A percentile compares a stretch with the other conserved stretches of the same genome.
phyloP scores from a whole-genome alignment of 2,329 filamentous ascomycete species.

The Xylaria sp. region DNA sequence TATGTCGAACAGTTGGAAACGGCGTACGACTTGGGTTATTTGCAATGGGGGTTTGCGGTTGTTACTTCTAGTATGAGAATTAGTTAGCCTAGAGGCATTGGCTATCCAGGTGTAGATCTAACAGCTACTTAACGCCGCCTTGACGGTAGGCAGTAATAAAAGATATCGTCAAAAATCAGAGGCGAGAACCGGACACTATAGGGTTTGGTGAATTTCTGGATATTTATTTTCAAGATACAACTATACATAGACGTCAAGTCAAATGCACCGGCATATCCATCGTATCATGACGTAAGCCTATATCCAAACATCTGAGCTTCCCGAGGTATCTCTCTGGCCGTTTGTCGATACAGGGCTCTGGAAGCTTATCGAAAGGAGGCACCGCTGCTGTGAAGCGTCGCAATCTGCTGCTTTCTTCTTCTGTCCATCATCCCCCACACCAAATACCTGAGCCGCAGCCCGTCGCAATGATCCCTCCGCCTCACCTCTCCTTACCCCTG shows the following conservation, averaged over 20 bases:
- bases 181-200: too few relatives aligned
- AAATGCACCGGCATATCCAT: neutral
- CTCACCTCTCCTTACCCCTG: too few relatives aligned
- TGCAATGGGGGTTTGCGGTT: too few relatives aligned
- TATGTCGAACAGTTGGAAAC: too few relatives aligned
- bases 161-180: too few relatives aligned
- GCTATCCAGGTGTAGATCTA: too few relatives aligned
- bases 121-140: too few relatives aligned
- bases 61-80: too few relatives aligned
- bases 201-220: neutral
- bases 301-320: neutral
- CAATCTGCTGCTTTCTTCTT: neutral
- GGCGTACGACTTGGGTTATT: too few relatives aligned
- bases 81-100: too few relatives aligned
- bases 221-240: neutral
- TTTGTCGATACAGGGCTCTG: neutral
- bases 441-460: neutral
- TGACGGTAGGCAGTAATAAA: too few relatives aligned
- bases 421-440: neutral
- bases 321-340: too few relatives aligned
- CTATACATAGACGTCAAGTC: neutral
- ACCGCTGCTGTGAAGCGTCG: neutral
- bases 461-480: neutral
- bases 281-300: neutral
- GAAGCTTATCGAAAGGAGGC: neutral